Conservation (phyloP, 352 stramenopile species). For the Achlya hypogyna region DNA sequence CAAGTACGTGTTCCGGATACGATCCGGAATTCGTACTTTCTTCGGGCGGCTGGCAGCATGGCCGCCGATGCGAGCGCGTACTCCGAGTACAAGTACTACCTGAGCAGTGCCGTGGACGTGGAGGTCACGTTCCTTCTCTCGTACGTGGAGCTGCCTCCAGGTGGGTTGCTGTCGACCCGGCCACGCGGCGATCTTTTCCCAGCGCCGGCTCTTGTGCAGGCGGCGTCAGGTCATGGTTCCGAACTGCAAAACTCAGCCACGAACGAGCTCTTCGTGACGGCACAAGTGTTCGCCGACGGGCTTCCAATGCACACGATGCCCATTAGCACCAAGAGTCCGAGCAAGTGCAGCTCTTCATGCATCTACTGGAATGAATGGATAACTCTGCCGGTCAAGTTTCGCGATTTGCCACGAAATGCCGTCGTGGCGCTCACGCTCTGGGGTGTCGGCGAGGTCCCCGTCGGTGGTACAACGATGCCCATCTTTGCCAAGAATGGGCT, state of each 20-base stretch:
- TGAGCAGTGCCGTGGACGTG: conserved; percentile 76
- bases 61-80: neutral
- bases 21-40: neutral
- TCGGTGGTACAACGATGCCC: conserved; percentile 76
- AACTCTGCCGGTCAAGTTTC: conserved; percentile 74
- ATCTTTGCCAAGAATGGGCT: conserved; percentile 84
- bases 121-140: conserved; percentile 76
- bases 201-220: conserved; percentile 37
- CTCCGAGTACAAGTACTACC: conserved; percentile 78
- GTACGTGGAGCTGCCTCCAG: conserved; percentile 53
- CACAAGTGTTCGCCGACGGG: conserved; percentile 81
- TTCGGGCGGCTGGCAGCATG: neutral
- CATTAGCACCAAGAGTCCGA: conserved; percentile 74
- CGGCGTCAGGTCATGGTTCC: conserved; percentile 35
- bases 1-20: neutral
- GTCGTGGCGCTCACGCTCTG: conserved; percentile 78
- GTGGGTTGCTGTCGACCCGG: neutral
- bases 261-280: conserved; percentile 82
- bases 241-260: conserved; percentile 74
- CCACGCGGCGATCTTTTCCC: conserved; percentile 12
- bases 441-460: conserved; percentile 67
- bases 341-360: conserved; percentile 78
- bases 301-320: conserved; percentile 74
- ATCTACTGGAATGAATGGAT: conserved; percentile 87
- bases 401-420: conserved; percentile 79